Base-by-base conservation (phyloP, 2,329 filamentous ascomycete species). In the Aspergillus latus region DNA sequence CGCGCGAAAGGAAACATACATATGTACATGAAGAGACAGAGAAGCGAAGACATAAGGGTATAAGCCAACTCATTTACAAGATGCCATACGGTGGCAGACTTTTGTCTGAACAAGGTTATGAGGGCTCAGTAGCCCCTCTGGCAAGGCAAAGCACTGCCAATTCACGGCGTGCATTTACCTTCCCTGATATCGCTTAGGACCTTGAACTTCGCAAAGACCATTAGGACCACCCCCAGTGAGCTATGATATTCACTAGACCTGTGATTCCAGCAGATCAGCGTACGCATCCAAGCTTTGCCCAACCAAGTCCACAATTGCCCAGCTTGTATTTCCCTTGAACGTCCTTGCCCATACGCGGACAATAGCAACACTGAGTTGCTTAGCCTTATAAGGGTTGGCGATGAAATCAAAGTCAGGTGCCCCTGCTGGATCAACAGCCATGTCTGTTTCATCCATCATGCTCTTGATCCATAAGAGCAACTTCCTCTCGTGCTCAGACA, bases 251-350 rank as follows among this genome's bases (percentile, higher is more conserved):
- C 36, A 30, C 51, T 60, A 64, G 8, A 62, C 49, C 58, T 65
- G 66, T 36, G 64, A 62, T 59, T 78, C 76, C 42, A 79, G 59
- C 16, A 78, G 69, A 52, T 78, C 75, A 2, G 76, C 76, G 65
- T 78, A 79, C 13, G 75, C 71, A 64, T 42, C 39, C 39, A 42
- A 16, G 39, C 6, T 26, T 15, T 42, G 5, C 39, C 15, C 39
- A 8, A 42, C 5, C 13, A 42, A 8, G 8, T 16, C 8, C 15
- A 42, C 39, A 5, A 42, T 8, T 9, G 9, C 8, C 39, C 39
- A 42, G 16, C 16, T 15, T 8, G 39, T 16, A 8, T 42, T 42
- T 4, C 39, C 39, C 9, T 16, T 42, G 15, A 42, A 42, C 0
- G 16, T 10, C 39, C 6, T 8, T 8, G 39, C 39, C 39, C 39